Percentiles rank a stretch among this genome's conserved stretches.
Evolutionary conservation across 2,329 filamentous ascomycete genomes (phyloP).

Genomic region (Coniochaeta hoffmannii): DNA sequence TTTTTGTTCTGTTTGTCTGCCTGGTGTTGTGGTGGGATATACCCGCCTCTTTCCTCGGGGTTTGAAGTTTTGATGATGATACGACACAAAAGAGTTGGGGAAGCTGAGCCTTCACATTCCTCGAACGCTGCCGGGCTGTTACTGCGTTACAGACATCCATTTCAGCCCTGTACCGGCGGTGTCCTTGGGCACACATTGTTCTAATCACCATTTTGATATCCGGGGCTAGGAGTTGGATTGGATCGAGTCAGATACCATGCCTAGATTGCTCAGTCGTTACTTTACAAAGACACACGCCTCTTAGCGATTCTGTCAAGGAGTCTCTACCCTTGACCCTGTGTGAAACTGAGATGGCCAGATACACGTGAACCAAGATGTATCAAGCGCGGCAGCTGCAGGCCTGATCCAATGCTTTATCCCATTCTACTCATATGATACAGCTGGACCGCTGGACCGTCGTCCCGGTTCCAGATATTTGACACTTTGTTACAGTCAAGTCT

Average conservation of each 20-base stretch:
- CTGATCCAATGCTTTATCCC: background rate
- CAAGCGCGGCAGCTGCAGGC: background rate
- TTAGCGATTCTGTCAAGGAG: background rate
- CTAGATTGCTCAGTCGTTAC: background rate
- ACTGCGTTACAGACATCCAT: too few relatives aligned
- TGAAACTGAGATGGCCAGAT: background rate
- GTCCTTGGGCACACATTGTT: too few relatives aligned
- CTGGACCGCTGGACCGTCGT: background rate
- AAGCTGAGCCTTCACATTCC: background rate
- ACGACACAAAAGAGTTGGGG: background rate
- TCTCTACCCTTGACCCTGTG: background rate
- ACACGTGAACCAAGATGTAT: background rate
- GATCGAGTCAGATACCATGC: background rate
- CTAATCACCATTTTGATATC: background rate
- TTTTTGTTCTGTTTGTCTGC: slow-evolving; percentile 13
- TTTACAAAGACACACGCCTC: background rate
- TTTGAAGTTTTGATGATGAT: background rate
- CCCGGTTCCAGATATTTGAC: background rate
- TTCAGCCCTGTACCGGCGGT: too few relatives aligned
- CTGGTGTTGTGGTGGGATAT: slow-evolving; percentile 5
- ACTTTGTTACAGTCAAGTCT: background rate
- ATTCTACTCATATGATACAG: background rate
- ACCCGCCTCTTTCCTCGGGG: slow-evolving; percentile 18
- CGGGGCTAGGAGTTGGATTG: background rate
- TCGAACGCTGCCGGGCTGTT: too few relatives aligned